Conservation (phyloP, 768 basidiomycete species). For the Leucosporidium scottii region DNA sequence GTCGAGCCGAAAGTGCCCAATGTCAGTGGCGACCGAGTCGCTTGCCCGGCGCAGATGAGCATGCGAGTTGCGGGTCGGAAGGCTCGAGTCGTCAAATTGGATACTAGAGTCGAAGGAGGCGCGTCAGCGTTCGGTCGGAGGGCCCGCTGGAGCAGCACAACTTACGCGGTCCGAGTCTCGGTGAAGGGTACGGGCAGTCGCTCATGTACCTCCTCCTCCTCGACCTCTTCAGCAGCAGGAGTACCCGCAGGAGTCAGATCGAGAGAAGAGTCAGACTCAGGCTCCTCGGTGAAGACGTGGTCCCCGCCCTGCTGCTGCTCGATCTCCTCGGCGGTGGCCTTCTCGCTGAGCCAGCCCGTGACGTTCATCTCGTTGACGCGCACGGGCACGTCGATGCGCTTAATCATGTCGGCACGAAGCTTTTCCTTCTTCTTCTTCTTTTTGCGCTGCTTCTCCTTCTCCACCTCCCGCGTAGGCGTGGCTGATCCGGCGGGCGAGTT, state of each 20-base stretch:
- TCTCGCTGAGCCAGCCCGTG: constrained; percentile 24
- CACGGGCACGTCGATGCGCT: constrained; percentile 44
- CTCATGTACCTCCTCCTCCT: too few relatives aligned
- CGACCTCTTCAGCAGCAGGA: too few relatives aligned
- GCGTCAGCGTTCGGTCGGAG: neutral
- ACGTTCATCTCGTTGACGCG: constrained; percentile 34
- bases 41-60: neutral
- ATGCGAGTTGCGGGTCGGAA: constrained; percentile 1
- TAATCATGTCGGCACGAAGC: constrained; percentile 67
- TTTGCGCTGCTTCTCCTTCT: constrained; percentile 18
- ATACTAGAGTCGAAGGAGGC: neutral
- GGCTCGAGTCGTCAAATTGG: constrained; percentile 21
- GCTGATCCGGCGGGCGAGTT: neutral
- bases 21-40: neutral
- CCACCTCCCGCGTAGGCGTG: constrained; percentile 11
- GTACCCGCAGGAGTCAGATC: too few relatives aligned
- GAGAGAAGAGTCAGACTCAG: too few relatives aligned
- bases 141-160: too few relatives aligned
- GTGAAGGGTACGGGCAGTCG: too few relatives aligned
- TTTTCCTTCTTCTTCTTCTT: constrained; percentile 35
- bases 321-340: neutral
- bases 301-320: too few relatives aligned
- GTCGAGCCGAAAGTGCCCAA: neutral
- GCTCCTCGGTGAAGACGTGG: too few relatives aligned
- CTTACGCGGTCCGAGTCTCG: too few relatives aligned